phyloP scores from a whole-genome alignment of 495 filamentous ascomycete species.

The Hypoxylon crocopeplum region DNA sequence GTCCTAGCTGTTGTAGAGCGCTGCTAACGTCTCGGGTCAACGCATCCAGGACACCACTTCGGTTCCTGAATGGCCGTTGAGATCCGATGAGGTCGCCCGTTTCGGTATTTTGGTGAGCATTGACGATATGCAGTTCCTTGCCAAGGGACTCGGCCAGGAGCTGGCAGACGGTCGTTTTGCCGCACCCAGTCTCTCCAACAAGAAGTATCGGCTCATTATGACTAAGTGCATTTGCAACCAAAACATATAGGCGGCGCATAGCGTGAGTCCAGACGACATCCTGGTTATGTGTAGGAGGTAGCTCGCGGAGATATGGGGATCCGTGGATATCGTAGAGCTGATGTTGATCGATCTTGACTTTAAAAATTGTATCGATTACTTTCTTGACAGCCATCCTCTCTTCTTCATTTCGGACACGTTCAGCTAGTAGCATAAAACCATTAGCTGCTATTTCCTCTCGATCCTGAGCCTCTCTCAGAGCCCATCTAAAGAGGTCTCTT shows the following conservation, averaged over 20 bases:
- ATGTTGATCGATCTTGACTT: constrained; percentile 76
- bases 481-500: constrained; percentile 96
- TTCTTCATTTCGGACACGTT: constrained; percentile 89
- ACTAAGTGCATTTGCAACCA: constrained; percentile 82
- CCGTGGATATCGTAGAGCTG: constrained; percentile 68
- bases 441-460: constrained; percentile 88
- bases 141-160: constrained; percentile 80
- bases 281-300: constrained; percentile 49
- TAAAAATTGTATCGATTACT: constrained; percentile 93
- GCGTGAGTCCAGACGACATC: constrained; percentile 92
- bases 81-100: constrained; percentile 97
- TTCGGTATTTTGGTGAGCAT: constrained; percentile 97
- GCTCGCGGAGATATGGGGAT: constrained; percentile 59
- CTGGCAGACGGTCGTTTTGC: constrained; percentile 96
- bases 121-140: constrained; percentile 83
- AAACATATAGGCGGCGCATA: constrained; percentile 86
- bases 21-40: constrained; percentile 67
- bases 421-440: constrained; percentile 94
- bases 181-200: constrained; percentile 95
- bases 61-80: constrained; percentile 88
- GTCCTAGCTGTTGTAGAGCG: constrained; percentile 48
- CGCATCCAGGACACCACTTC: constrained; percentile 69
- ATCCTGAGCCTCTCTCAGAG: constrained; percentile 82
- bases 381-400: constrained; percentile 84
- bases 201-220: constrained; percentile 95